phyloP scores from a whole-genome alignment of 768 basidiomycete species.

The Tulasnella sp. region DNA sequence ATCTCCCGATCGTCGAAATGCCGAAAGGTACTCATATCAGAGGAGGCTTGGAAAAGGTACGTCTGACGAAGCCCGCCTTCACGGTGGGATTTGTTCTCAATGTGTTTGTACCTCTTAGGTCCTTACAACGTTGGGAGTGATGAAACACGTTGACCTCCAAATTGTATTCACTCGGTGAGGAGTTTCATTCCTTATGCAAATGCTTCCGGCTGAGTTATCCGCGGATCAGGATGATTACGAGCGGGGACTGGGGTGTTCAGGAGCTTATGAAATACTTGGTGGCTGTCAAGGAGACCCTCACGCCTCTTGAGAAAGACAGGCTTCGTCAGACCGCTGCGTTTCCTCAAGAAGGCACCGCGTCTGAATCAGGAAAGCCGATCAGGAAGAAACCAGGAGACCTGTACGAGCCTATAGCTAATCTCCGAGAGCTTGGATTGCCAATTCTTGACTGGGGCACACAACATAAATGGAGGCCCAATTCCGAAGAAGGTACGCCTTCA shows the following conservation, averaged over 20 bases:
- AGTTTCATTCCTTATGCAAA: background rate
- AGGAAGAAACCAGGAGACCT: slow-evolving; percentile 46
- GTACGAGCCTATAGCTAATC: slow-evolving; percentile 75
- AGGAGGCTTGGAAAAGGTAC: slow-evolving; percentile 60
- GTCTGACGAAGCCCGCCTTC: background rate
- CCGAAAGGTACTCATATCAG: slow-evolving; percentile 62
- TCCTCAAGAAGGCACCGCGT: slow-evolving; percentile 47
- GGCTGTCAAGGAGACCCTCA: slow-evolving; percentile 63
- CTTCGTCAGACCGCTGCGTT: slow-evolving; percentile 70
- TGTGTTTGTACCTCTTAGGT: slow-evolving; percentile 32
- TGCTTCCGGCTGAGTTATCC: background rate
- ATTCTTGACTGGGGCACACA: slow-evolving; percentile 82
- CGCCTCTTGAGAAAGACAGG: slow-evolving; percentile 53
- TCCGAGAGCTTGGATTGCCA: slow-evolving; percentile 71
- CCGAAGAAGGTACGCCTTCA: slow-evolving; percentile 70
- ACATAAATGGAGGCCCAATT: slow-evolving; percentile 71
- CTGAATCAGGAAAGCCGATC: background rate
- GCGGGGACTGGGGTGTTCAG: slow-evolving; percentile 82
- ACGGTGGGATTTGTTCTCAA: background rate
- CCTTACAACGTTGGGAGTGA: slow-evolving; percentile 69
- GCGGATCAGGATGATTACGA: slow-evolving; percentile 68
- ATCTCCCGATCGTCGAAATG: slow-evolving; percentile 73
- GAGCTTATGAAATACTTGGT: slow-evolving; percentile 86
- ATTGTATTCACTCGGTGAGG: slow-evolving; percentile 81
- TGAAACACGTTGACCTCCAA: slow-evolving; percentile 89